Base-by-base conservation (phyloP, 139 green algal genomes). In the Diplosphaera chodatii region DNA sequence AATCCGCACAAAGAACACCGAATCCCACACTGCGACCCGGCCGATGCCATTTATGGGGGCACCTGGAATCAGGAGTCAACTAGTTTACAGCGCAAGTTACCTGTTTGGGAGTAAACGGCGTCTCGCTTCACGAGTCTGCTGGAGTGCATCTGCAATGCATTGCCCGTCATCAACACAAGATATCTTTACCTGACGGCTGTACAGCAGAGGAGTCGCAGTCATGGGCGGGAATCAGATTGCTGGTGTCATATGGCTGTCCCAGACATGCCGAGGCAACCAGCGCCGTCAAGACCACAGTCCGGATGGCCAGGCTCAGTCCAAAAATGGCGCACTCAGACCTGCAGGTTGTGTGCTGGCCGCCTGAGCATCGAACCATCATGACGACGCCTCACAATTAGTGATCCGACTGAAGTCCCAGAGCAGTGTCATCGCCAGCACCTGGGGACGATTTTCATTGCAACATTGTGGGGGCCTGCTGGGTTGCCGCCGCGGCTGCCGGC, bases 1-100 rank as follows among this genome's bases (percentile, higher is more conserved):
- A 23, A 97, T 88, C 18, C 87, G 74, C 8, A 77, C 64, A 64
- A 94, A 93, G 67, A 93, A 91, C 0, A 94, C 91, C 3, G 79
- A 77, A 74, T 98, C 93, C 93, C 93, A 98, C 0, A 92, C 78
- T 0, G 83, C 68, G 55, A 84, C 59, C 15, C 71, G 69, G 16
- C 18, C 3, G 13, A 59, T 10, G 48, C 8, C 37, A 48, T 48
- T 59, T 59, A 18, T n/a, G 25, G 13, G 3, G 16, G 48, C 16
- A 59, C 48, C 3, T n/a, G 8, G 18, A 59, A 10, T 4, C 16
- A 25, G 13, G 25, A 21, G 16, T 21, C 48, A 59, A 27, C 25
- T 3, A 59, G 13, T n/a, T 4, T 59, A 27, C 48, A 59, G 18
- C 48, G 4, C 16, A 25, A 27, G 13, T 21, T 59, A 18, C 22